Conservation (phyloP, 2,329 filamentous ascomycete species). For the Neonectria magnoliae region DNA sequence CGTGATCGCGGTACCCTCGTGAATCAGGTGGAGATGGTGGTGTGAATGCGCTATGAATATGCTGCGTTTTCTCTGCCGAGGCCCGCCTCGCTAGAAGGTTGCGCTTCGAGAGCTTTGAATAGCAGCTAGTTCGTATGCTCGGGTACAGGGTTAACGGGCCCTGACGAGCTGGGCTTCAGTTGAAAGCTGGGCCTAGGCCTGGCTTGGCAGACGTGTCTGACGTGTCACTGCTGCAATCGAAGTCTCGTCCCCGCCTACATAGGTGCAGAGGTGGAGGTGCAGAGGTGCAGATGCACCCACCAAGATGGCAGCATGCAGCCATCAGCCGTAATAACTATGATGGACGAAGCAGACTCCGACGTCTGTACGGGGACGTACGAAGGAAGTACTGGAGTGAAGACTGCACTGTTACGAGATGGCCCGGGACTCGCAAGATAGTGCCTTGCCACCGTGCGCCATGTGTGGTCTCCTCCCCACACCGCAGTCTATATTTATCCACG, state of each 20-base stretch:
- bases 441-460: slow-evolving; percentile 12
- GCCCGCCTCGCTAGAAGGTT: background rate
- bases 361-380: background rate
- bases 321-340: slow-evolving; percentile 4
- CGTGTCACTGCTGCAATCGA: slow-evolving; percentile 28
- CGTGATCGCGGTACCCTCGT: slow-evolving; percentile 1
- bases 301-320: slow-evolving; percentile 13
- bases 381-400: background rate
- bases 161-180: background rate
- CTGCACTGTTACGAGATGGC: slow-evolving; percentile 8
- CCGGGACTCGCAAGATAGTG: slow-evolving; percentile 11
- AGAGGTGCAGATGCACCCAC: slow-evolving; percentile 17
- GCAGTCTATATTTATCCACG: slow-evolving; percentile 22
- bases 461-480: background rate
- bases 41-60: slow-evolving; percentile 9
- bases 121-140: background rate
- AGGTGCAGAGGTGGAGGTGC: slow-evolving; percentile 18
- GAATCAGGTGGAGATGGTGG: slow-evolving; percentile 9
- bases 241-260: slow-evolving; percentile 13
- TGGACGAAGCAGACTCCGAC: background rate
- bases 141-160: background rate
- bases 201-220: slow-evolving; percentile 31
- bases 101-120: background rate
- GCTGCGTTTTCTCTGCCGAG: background rate
- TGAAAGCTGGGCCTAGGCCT: background rate